These are phyloP conservation scores for Lenwebbia sp. DNA, from an alignment of 345 rosid genomes.

Conservation along the genomic window DNA sequence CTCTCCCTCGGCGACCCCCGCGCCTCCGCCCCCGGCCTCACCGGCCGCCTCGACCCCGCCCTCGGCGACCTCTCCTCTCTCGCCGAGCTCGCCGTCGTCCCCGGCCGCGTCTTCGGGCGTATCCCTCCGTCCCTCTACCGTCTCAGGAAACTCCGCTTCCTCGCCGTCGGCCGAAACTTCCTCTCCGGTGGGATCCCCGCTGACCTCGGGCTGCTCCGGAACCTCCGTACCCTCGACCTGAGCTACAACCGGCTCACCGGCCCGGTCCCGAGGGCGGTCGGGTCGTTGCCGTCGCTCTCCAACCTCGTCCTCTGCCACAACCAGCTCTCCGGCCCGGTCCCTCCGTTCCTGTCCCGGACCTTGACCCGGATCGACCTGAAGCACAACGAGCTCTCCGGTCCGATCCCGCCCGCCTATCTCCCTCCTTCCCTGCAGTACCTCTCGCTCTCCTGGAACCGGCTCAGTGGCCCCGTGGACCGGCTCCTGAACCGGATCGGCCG, in stretches of 20 bases:
- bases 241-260: constrained; percentile 79
- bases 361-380: constrained; percentile 69
- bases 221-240: constrained; percentile 66
- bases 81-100: constrained; percentile 67
- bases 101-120: constrained; percentile 67
- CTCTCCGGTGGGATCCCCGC: constrained; percentile 71
- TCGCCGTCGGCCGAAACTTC: constrained; percentile 61
- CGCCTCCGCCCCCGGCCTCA: constrained; percentile 76
- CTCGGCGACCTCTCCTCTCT: constrained; percentile 65
- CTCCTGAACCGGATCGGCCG: constrained; percentile 42
- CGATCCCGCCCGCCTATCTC: constrained; percentile 31
- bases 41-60: constrained; percentile 65
- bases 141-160: constrained; percentile 52
- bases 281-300: constrained; percentile 50
- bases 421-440: constrained; percentile 78
- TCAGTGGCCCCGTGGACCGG: constrained; percentile 61
- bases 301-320: constrained; percentile 79
- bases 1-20: constrained; percentile 80
- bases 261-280: constrained; percentile 47
- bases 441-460: constrained; percentile 65
- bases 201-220: constrained; percentile 41
- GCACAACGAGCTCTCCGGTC: constrained; percentile 65
- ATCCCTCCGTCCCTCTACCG: constrained; percentile 51
- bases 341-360: constrained; percentile 45
- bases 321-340: constrained; percentile 63